Conservation (phyloP, 2,329 filamentous ascomycete species). For the Ceratocystis cubensis region DNA sequence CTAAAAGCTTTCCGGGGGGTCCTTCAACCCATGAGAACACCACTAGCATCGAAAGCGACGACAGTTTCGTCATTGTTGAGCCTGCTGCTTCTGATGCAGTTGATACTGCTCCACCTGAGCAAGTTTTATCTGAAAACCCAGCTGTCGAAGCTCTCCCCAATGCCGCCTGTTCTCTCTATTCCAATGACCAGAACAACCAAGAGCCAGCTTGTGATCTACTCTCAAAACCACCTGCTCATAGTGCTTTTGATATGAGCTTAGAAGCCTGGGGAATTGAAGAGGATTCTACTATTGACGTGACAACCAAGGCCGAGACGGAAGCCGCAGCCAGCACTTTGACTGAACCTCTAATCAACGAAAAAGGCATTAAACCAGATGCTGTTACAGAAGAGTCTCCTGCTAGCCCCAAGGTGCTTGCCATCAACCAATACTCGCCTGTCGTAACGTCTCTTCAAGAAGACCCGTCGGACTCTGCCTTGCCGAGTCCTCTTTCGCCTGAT, state of each 20-base stretch:
- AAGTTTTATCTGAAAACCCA: not conserved
- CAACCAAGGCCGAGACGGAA: not conserved
- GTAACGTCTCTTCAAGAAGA: not conserved
- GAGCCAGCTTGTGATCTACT: not conserved
- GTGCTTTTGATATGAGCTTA: slow-evolving; percentile 11
- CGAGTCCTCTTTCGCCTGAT: slow-evolving; percentile 10
- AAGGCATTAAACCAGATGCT: no score
- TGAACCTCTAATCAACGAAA: not conserved
- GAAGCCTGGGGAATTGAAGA: slow-evolving; percentile 20
- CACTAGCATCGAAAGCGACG: not conserved
- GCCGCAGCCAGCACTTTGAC: not conserved
- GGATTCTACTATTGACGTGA: slow-evolving; percentile 10
- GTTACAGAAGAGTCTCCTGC: not conserved
- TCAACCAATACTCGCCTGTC: not conserved
- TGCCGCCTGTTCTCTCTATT: not conserved
- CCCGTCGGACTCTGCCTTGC: not conserved
- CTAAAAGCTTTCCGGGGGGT: not conserved
- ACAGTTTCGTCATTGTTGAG: slow-evolving; percentile 10
- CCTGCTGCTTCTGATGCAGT: not conserved
- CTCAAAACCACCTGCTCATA: not conserved
- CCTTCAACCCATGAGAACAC: not conserved
- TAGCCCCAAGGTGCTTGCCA: not conserved
- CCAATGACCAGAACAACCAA: not conserved
- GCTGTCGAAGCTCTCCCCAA: not conserved
- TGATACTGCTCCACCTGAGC: not conserved